Percentiles rank a stretch among this genome's conserved stretches.
Conservation (phyloP, 2,329 filamentous ascomycete species). For the Phaeosphaeriaceae sp. region DNA sequence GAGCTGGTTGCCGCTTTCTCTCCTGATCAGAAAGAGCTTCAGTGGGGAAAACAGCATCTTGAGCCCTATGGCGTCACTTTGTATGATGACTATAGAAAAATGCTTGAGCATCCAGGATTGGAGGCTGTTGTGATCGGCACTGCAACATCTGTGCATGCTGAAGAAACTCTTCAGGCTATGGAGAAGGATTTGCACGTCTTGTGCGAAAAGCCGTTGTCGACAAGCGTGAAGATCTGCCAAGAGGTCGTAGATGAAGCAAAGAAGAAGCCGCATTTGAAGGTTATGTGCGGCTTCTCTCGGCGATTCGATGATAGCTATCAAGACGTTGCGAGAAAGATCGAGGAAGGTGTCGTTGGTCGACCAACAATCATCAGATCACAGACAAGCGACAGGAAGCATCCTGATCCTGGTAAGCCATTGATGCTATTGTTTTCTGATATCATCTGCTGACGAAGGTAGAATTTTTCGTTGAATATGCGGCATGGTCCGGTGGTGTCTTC, state of each 20-base stretch:
- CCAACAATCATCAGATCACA: slow-evolving; percentile 53
- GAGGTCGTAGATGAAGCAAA: slow-evolving; percentile 46
- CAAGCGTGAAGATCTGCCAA: slow-evolving; percentile 33
- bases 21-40: slow-evolving; percentile 53
- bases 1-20: slow-evolving; percentile 60
- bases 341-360: slow-evolving; percentile 47
- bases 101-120: slow-evolving; percentile 52
- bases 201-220: slow-evolving; percentile 51
- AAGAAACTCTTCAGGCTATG: slow-evolving; percentile 44
- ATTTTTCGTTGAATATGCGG: slow-evolving; percentile 54
- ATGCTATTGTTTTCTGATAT: neutral
- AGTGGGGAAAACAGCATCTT: slow-evolving; percentile 55
- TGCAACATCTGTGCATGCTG: slow-evolving; percentile 44
- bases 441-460: slow-evolving; percentile 31
- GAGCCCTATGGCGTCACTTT: slow-evolving; percentile 54
- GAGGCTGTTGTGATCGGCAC: slow-evolving; percentile 53
- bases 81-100: slow-evolving; percentile 57
- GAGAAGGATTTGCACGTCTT: slow-evolving; percentile 47
- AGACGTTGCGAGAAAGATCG: slow-evolving; percentile 45
- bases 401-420: slow-evolving; percentile 17
- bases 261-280: slow-evolving; percentile 47
- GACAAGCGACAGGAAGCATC: slow-evolving; percentile 50
- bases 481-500: slow-evolving; percentile 53
- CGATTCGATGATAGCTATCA: slow-evolving; percentile 55
- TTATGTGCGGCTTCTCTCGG: slow-evolving; percentile 56